Conservation (phyloP, 2,329 filamentous ascomycete genomes). For the Cladophialophora exuberans region DNA sequence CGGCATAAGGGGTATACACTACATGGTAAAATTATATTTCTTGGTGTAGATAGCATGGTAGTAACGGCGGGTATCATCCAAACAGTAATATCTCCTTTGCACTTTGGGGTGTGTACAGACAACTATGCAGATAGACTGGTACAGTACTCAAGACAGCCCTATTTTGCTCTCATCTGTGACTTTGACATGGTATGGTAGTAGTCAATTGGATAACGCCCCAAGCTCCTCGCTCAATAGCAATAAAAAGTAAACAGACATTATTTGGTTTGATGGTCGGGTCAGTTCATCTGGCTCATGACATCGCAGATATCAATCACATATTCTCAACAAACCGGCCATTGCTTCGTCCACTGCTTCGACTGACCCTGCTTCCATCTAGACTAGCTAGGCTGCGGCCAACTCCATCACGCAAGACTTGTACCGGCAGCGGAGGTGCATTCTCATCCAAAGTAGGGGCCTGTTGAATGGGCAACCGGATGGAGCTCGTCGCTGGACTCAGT, state of each 20-base stretch:
- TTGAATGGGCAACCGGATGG: slow-evolving; percentile 30
- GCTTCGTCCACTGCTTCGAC: slow-evolving; percentile 38
- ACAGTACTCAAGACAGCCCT: not conserved
- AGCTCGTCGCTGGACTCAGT: slow-evolving; percentile 37
- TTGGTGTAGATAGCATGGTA: too few species aligned
- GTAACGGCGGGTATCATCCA: too few species aligned
- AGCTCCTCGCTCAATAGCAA: slow-evolving; percentile 12
- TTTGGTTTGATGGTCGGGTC: not conserved
- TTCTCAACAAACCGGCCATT: slow-evolving; percentile 44
- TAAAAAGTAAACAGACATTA: slow-evolving; percentile 1
- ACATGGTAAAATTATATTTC: too few species aligned
- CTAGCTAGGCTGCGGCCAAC: slow-evolving; percentile 47
- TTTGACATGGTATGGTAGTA: not conserved
- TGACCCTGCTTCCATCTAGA: slow-evolving; percentile 47
- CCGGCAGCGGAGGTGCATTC: slow-evolving; percentile 34
- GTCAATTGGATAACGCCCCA: slow-evolving; percentile 3
- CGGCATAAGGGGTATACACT: too few species aligned
- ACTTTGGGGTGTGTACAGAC: too few species aligned
- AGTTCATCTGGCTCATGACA: not conserved
- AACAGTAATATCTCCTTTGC: too few species aligned
- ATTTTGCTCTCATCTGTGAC: too few species aligned
- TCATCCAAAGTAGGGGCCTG: slow-evolving; percentile 30
- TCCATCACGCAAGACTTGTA: slow-evolving; percentile 40
- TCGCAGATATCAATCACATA: slow-evolving; percentile 29
- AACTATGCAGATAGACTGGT: too few species aligned